phyloP scores from a whole-genome alignment of 2,329 filamentous ascomycete species.

The Pezicula radicicola region DNA sequence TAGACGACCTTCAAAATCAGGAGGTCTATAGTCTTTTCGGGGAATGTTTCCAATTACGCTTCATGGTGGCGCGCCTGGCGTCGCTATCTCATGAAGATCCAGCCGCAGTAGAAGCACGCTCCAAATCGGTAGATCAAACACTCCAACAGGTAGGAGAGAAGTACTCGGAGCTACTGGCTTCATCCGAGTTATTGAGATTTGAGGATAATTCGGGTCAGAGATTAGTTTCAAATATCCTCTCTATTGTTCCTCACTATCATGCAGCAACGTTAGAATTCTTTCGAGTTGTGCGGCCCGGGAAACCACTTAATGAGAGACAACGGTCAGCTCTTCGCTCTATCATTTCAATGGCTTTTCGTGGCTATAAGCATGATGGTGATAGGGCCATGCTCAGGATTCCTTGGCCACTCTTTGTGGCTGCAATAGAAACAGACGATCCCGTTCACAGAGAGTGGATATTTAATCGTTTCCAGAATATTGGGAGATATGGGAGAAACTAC shows the following conservation, averaged over 20 bases:
- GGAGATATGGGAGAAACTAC: slow-evolving; percentile 30
- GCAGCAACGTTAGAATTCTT: slow-evolving; percentile 30
- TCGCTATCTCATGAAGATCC: slow-evolving; percentile 16
- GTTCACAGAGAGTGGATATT: slow-evolving; percentile 32
- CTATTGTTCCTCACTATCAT: slow-evolving; percentile 33
- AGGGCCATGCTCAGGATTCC: slow-evolving; percentile 30
- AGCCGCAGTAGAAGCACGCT: background rate
- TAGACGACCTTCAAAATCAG: slow-evolving; percentile 34
- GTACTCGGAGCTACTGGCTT: background rate
- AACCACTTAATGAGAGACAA: background rate
- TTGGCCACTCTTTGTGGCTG: slow-evolving; percentile 33
- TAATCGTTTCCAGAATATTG: slow-evolving; percentile 26
- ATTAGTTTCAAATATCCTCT: slow-evolving; percentile 31
- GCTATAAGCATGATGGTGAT: slow-evolving; percentile 29
- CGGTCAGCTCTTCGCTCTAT: slow-evolving; percentile 16
- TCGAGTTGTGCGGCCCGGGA: slow-evolving; percentile 12
- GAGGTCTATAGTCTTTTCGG: slow-evolving; percentile 29
- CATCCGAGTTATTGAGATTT: slow-evolving; percentile 1
- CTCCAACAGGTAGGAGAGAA: background rate
- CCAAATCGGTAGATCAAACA: background rate
- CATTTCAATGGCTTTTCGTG: slow-evolving; percentile 31
- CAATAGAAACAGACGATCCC: slow-evolving; percentile 31
- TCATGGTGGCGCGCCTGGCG: slow-evolving; percentile 29
- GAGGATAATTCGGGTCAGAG: slow-evolving; percentile 23
- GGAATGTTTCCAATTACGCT: slow-evolving; percentile 28